Evolutionary conservation across 306 rosid genomes (phyloP).

Genomic region (Dryas octopetala): DNA sequence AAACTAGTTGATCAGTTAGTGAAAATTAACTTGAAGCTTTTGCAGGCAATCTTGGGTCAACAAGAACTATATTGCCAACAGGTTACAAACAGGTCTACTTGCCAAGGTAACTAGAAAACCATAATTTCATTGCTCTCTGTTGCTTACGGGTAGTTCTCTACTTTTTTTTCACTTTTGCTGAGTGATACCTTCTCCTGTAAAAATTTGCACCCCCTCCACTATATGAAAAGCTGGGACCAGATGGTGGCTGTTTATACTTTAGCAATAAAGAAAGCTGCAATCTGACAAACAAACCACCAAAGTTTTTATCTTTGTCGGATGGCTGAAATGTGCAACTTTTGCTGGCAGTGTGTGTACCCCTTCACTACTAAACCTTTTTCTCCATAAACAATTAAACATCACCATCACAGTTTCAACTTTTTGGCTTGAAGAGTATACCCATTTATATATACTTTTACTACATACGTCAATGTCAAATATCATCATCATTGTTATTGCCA

Average conservation of each 20-base stretch:
- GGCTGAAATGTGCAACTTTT: neutral
- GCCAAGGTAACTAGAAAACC: too few relatives aligned
- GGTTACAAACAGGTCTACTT: too few relatives aligned
- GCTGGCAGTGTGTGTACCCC: neutral
- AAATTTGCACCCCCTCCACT: neutral
- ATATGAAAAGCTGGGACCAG: slow-evolving; percentile 9
- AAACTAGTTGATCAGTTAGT: neutral
- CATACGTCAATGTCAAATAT: slow-evolving; percentile 28
- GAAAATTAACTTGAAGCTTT: neutral
- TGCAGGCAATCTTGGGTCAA: neutral
- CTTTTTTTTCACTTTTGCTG: neutral
- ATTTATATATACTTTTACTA: slow-evolving; percentile 24
- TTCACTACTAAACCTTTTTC: neutral
- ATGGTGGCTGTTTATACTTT: slow-evolving; percentile 18
- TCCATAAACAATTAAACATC: neutral
- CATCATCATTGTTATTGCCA: slow-evolving; percentile 19
- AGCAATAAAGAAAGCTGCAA: slow-evolving; percentile 11
- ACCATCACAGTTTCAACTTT: slow-evolving; percentile 31
- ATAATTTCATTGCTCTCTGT: slow-evolving; percentile 1
- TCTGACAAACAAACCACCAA: slow-evolving; percentile 27
- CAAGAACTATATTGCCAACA: neutral
- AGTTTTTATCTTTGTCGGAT: slow-evolving; percentile 26
- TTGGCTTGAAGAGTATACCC: slow-evolving; percentile 16
- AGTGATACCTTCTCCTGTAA: neutral
- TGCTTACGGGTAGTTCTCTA: neutral